Evolutionary conservation across 805 yeast genomes (phyloP), one percentile per base, ranked within the genome.

Genomic region (Ogataea angusta): DNA sequence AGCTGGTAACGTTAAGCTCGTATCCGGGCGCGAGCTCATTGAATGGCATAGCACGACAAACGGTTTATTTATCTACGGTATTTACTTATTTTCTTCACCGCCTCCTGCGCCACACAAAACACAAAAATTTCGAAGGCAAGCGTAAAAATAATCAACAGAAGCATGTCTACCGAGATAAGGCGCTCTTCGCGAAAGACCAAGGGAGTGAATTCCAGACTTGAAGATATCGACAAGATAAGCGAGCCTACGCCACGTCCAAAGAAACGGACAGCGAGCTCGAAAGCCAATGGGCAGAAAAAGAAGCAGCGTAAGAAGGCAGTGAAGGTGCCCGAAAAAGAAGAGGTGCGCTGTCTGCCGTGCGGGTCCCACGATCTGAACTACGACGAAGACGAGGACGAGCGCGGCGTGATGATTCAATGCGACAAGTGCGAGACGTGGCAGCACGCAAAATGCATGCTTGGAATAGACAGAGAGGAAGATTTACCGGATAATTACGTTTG

Each of bases 371-470:
- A 75, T 41, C 70, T 63, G 13, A 80, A 77, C 46, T 80, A 77
- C 54, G 68, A 80, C 51, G 83, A 73, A 45, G 80, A 70, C 0
- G 70, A 69, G 4, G 85, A 79, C 45, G 58, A 60, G 1, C 60
- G 67, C 9, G 79, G 84, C 10, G 67, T 66, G 10, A 80, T 81
- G 84, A 72, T 82, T 19, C 78, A 78, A 52, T 83, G 90, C 60
- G 86, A 79, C 19, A 50, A 61, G 6, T 83, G 90, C 55, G 60
- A 69, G 32, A 75, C 87, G 2, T 83, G 89, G 89, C 89, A 83
- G 55, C 90, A 83, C 54, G 73, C 75, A 23, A 63, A 56, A 40
- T 83, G 90, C 59, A 69, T 81, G 75, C 72, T 81, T 18, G 78
- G 70, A 32, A 56, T 64, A 7, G 59, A 64, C 9, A 52, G 52